These are phyloP conservation scores for Pseudocercospora macadamiae DNA, from an alignment of 2,329 filamentous ascomycete species.

Conservation along the genomic window DNA sequence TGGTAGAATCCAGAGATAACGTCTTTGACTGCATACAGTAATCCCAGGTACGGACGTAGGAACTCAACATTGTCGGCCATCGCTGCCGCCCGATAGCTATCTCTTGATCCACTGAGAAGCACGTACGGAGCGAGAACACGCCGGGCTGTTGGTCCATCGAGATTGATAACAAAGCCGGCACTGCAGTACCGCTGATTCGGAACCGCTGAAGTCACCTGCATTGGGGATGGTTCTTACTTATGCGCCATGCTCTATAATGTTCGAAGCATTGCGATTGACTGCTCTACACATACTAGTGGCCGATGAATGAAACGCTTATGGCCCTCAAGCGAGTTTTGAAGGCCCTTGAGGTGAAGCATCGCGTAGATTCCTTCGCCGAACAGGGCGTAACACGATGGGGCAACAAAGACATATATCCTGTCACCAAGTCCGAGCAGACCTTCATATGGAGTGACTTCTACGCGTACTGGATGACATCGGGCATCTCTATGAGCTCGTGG, in stretches of 20 bases:
- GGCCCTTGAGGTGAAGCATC: constrained; percentile 5
- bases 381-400: constrained; percentile 7
- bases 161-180: neutral
- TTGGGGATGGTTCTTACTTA: too few relatives aligned
- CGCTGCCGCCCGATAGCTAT: too few relatives aligned
- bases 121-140: neutral
- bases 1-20: too few relatives aligned
- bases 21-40: too few relatives aligned
- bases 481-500: constrained; percentile 8
- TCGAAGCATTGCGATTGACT: too few relatives aligned
- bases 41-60: too few relatives aligned
- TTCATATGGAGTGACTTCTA: constrained; percentile 11
- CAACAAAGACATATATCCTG: constrained; percentile 10
- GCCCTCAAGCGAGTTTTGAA: neutral
- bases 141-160: neutral
- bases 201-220: too few relatives aligned
- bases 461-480: constrained; percentile 12
- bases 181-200: too few relatives aligned
- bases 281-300: too few relatives aligned
- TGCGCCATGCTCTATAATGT: too few relatives aligned
- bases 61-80: too few relatives aligned
- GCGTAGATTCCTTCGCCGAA: constrained; percentile 5
- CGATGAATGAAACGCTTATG: too few relatives aligned
- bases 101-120: neutral
- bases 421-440: constrained; percentile 7